Evolutionary conservation across 345 rosid genomes (phyloP).

Genomic region (Firmiana major): DNA sequence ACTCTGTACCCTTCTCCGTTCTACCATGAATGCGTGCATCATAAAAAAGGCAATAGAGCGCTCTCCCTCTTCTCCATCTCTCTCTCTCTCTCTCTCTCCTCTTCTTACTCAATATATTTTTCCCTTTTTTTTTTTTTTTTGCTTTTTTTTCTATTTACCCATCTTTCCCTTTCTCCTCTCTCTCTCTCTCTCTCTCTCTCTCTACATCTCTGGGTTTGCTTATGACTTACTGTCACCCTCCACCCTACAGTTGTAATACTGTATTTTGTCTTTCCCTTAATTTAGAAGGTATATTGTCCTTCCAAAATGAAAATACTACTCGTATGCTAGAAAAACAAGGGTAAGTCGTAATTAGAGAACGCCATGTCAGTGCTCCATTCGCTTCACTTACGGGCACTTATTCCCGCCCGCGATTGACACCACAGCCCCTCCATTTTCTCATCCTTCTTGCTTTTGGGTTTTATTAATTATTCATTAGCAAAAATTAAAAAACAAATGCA

Average conservation of each 20-base stretch:
- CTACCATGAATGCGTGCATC: constrained; percentile 59
- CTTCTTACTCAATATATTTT: background rate
- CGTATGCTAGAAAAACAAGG: background rate
- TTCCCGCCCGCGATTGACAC: constrained; percentile 11
- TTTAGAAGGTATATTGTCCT: background rate
- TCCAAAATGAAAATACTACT: background rate
- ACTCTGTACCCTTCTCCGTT: constrained; percentile 30
- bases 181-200: constrained; percentile 13
- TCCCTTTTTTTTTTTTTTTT: background rate
- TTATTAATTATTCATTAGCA: too few relatives aligned
- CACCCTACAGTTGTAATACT: background rate
- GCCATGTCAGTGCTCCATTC: background rate
- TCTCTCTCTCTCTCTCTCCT: background rate
- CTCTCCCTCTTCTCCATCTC: constrained; percentile 16
- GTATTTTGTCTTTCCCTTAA: background rate
- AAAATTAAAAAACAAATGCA: background rate
- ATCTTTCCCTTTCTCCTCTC: constrained; percentile 1
- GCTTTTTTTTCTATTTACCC: background rate
- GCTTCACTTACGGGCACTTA: background rate
- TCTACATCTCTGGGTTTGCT: background rate
- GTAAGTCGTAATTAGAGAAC: background rate
- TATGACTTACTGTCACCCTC: background rate
- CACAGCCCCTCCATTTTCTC: constrained; percentile 3
- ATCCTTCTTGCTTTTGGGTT: background rate
- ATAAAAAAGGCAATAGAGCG: constrained; percentile 39